Evolutionary conservation across 1,284 basidiomycete genomes (phyloP).

Genomic region (Pyrrhoderma lamaoense): DNA sequence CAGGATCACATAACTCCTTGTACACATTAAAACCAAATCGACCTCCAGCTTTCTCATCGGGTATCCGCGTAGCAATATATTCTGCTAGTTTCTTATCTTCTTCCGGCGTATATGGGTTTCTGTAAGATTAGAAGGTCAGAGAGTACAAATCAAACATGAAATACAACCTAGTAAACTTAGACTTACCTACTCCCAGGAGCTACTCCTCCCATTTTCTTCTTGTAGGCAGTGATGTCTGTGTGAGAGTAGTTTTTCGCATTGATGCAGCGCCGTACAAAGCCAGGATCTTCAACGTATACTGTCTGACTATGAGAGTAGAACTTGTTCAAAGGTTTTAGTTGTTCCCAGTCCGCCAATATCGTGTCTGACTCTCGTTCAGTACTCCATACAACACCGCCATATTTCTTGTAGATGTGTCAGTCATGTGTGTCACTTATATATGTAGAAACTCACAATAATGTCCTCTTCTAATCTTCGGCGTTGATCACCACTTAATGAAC

Average conservation of each 20-base stretch:
- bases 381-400: constrained; percentile 6
- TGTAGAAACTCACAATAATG: background rate
- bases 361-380: constrained; percentile 3
- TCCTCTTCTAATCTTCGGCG: background rate
- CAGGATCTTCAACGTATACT: constrained; percentile 10
- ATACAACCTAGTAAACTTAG: background rate
- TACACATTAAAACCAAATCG: constrained; percentile 33
- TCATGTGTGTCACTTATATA: background rate
- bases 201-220: constrained; percentile 8
- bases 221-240: background rate
- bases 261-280: constrained; percentile 11
- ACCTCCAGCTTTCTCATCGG: constrained; percentile 31
- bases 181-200: constrained; percentile 2
- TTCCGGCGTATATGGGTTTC: constrained; percentile 26
- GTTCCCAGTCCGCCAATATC: constrained; percentile 4
- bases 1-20: constrained; percentile 25
- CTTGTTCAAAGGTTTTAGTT: background rate
- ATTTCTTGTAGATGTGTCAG: background rate
- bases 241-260: constrained; percentile 1
- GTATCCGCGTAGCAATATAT: constrained; percentile 32
- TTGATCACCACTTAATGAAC: background rate
- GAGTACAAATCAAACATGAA: background rate
- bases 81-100: constrained; percentile 33
- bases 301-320: constrained; percentile 1
- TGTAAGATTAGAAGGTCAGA: background rate